phyloP scores from a whole-genome alignment of 2,329 filamentous ascomycete genomes.

The Penicillium fuscoglaucum region DNA sequence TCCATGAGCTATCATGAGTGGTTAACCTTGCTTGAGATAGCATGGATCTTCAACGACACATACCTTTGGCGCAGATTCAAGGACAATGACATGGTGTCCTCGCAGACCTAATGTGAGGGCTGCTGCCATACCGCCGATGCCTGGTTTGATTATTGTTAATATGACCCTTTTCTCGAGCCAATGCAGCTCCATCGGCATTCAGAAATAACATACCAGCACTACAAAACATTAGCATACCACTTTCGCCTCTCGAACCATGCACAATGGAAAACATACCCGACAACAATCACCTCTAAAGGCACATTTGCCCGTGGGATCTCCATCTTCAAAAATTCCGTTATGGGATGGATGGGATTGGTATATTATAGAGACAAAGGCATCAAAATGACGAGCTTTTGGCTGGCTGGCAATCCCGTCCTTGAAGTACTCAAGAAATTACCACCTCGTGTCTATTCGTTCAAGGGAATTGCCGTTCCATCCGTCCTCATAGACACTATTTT shows the following conservation, averaged over 20 bases:
- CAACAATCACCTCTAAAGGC: conserved; percentile 35
- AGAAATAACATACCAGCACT: conserved; percentile 32
- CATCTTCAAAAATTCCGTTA: conserved; percentile 17
- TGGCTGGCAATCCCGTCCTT: background rate
- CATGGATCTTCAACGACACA: background rate
- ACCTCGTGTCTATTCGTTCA: background rate
- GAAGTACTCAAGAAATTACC: background rate
- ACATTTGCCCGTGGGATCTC: conserved; percentile 26
- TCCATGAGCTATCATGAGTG: conserved; percentile 31
- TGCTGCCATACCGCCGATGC: conserved; percentile 40
- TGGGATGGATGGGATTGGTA: background rate
- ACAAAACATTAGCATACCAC: conserved; percentile 10
- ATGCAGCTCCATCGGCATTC: background rate
- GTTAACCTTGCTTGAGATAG: background rate
- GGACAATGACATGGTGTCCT: conserved; percentile 35
- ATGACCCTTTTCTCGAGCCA: background rate
- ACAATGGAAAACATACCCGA: conserved; percentile 32
- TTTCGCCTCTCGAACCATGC: background rate
- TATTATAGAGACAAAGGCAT: background rate
- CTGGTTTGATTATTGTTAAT: conserved; percentile 19
- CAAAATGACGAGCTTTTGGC: background rate
- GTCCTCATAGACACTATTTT: background rate
- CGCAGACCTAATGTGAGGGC: conserved; percentile 36
- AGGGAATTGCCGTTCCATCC: background rate
- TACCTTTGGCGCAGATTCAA: conserved; percentile 40